Evolutionary conservation across 2,329 filamentous ascomycete species (phyloP).

Genomic region (Tolypocladium cylindrosporum): DNA sequence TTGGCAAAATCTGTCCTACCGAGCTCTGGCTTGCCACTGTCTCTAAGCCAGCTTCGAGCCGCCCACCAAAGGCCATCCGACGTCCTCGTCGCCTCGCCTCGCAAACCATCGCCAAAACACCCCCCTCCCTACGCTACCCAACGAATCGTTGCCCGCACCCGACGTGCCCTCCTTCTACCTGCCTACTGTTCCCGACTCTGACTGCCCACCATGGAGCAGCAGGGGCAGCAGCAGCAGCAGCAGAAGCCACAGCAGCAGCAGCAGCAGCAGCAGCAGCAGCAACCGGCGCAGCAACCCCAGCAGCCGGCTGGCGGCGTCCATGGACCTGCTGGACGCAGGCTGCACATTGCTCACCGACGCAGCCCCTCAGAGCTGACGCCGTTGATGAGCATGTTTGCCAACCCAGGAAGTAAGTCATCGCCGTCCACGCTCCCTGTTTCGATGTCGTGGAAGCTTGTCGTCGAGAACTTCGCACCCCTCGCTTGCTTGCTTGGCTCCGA

Average conservation of each 20-base stretch:
- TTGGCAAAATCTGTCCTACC: slow-evolving; percentile 22
- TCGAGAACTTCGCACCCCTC: neutral
- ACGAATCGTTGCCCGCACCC: slow-evolving; percentile 18
- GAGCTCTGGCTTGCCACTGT: slow-evolving; percentile 9
- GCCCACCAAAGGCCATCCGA: neutral
- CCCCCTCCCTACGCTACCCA: slow-evolving; percentile 10
- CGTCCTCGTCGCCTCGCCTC: neutral
- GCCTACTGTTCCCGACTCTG: slow-evolving; percentile 27
- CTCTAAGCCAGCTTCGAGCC: slow-evolving; percentile 7
- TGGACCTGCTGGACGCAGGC: slow-evolving; percentile 75
- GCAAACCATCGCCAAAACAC: neutral
- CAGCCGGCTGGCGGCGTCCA: slow-evolving; percentile 46
- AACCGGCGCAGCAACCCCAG: slow-evolving; percentile 40
- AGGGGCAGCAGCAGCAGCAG: slow-evolving; percentile 31
- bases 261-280: slow-evolving; percentile 22
- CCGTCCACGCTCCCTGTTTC: slow-evolving; percentile 3
- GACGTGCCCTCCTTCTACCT: slow-evolving; percentile 27
- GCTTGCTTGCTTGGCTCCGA: neutral
- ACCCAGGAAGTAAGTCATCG: slow-evolving; percentile 50
- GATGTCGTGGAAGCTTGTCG: neutral
- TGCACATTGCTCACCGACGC: slow-evolving; percentile 94
- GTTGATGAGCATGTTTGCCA: slow-evolving; percentile 83
- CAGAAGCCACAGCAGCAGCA: slow-evolving; percentile 9
- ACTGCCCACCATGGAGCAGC: slow-evolving; percentile 49
- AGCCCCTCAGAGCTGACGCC: slow-evolving; percentile 96